Percentiles rank a stretch among this genome's conserved stretches.
These are phyloP conservation scores for Epichloe sylvatica DNA, from an alignment of 2,329 filamentous ascomycete species.

Conservation along the genomic window DNA sequence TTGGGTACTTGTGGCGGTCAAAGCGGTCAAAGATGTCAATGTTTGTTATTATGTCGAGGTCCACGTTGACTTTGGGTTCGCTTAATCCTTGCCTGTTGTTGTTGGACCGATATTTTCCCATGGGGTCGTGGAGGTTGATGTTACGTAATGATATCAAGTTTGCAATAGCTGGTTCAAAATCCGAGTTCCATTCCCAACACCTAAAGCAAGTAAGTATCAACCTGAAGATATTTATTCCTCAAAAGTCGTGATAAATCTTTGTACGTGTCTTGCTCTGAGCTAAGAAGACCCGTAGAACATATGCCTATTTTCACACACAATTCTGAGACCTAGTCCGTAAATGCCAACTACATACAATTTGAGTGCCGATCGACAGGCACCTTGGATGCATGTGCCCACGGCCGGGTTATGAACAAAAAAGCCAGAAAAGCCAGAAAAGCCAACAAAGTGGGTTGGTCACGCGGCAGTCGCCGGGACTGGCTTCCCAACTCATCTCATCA, in stretches of 20 bases:
- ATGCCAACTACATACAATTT: too few species aligned
- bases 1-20: neutral
- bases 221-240: too few species aligned
- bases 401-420: too few species aligned
- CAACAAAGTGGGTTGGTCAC: too few species aligned
- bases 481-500: too few species aligned
- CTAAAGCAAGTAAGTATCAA: neutral
- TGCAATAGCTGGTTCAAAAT: neutral
- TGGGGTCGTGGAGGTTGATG: neutral
- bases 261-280: neutral
- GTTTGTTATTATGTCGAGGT: neutral
- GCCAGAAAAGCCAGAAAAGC: too few species aligned
- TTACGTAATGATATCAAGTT: constrained; percentile 1
- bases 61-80: neutral
- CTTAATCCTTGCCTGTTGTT: neutral
- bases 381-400: too few species aligned
- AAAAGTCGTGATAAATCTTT: neutral
- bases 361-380: too few species aligned
- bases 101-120: neutral
- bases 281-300: too few species aligned
- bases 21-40: neutral
- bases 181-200: neutral
- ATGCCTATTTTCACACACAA: too few species aligned
- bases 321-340: too few species aligned
- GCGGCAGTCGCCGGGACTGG: too few species aligned